phyloP scores from a whole-genome alignment of 192 early-diverging fungal genomes.

The Allomyces macrogynus region DNA sequence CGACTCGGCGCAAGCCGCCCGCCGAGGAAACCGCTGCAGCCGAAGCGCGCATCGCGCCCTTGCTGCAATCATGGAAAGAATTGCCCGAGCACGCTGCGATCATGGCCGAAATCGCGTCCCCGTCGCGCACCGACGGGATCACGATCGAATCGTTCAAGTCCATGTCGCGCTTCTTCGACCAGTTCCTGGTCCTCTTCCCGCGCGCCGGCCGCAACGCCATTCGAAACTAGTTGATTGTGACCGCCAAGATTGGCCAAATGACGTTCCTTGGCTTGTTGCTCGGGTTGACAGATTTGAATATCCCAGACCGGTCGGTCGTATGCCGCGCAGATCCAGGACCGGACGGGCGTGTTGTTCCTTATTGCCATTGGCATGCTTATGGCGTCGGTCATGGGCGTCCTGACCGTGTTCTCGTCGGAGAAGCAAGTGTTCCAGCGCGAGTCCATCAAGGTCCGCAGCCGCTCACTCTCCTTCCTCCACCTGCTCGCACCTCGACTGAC shows the following conservation, averaged over 20 bases:
- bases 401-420: constrained; percentile 26
- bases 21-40: not conserved
- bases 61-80: constrained; percentile 16
- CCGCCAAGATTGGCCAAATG: constrained; percentile 20
- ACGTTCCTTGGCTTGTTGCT: constrained; percentile 24
- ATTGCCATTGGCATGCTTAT: constrained; percentile 20
- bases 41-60: not conserved
- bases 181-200: constrained; percentile 19
- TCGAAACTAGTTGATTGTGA: constrained; percentile 27
- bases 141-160: constrained; percentile 12
- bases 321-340: constrained; percentile 22
- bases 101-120: constrained; percentile 6
- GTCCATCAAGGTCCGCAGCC: constrained; percentile 2
- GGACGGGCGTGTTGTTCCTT: constrained; percentile 31
- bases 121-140: constrained; percentile 7
- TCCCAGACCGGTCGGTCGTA: constrained; percentile 11
- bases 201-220: constrained; percentile 18
- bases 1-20: not conserved
- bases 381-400: constrained; percentile 17
- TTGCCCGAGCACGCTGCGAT: constrained; percentile 11
- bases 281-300: constrained; percentile 29
- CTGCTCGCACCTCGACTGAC: too few relatives aligned
- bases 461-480: too few relatives aligned
- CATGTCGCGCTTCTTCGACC: constrained; percentile 6
- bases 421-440: constrained; percentile 36